These are phyloP conservation scores for Blastomyces silverae DNA, from an alignment of 2,329 filamentous ascomycete species.

Conservation along the genomic window DNA sequence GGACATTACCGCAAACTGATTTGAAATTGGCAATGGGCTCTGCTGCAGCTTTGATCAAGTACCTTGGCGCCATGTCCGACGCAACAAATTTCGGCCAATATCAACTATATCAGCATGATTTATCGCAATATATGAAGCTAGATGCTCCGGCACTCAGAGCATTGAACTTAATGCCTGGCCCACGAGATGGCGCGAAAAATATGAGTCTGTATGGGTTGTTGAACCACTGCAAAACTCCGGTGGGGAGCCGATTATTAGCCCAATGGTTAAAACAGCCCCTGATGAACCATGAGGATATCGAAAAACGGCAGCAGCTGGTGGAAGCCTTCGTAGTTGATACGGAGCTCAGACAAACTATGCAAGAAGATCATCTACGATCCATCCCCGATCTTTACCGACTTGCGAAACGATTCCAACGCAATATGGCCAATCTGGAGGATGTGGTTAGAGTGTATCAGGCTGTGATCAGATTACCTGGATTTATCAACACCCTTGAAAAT, in stretches of 20 bases:
- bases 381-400: conserved; percentile 92
- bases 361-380: conserved; percentile 87
- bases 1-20: conserved; percentile 78
- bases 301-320: conserved; percentile 85
- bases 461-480: conserved; percentile 80
- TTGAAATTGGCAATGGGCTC: conserved; percentile 94
- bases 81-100: conserved; percentile 95
- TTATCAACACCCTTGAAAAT: conserved; percentile 79
- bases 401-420: conserved; percentile 89
- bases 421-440: conserved; percentile 85
- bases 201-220: conserved; percentile 94
- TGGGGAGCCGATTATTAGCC: conserved; percentile 79
- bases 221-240: conserved; percentile 95
- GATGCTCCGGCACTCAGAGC: conserved; percentile 91
- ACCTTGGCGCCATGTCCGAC: conserved; percentile 83
- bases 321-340: conserved; percentile 93
- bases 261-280: conserved; percentile 98
- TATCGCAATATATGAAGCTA: conserved; percentile 96
- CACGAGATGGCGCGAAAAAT: conserved; percentile 86
- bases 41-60: conserved; percentile 88
- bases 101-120: conserved; percentile 91
- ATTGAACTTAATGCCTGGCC: conserved; percentile 93
- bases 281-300: conserved; percentile 84
- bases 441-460: conserved; percentile 95
- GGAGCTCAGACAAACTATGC: conserved; percentile 87